Percentiles rank a stretch among this genome's conserved stretches.
Conservation (phyloP, 2,329 filamentous ascomycete species). For the Huntiella bhutanensis region DNA sequence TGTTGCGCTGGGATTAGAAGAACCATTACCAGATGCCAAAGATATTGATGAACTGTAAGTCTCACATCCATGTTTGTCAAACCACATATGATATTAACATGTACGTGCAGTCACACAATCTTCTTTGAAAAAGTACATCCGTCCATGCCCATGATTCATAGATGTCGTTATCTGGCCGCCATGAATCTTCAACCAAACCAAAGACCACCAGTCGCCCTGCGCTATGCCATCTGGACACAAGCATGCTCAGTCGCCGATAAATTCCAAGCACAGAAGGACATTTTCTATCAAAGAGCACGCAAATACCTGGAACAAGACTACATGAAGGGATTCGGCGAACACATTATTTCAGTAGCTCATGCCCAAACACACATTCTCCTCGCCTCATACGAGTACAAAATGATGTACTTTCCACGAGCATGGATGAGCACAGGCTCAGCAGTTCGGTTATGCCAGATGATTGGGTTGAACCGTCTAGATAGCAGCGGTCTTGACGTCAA, state of each 20-base stretch:
- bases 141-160: slow-evolving; percentile 75
- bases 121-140: slow-evolving; percentile 86
- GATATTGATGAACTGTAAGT: slow-evolving; percentile 62
- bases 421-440: slow-evolving; percentile 83
- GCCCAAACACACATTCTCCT: slow-evolving; percentile 71
- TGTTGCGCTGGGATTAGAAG: slow-evolving; percentile 39
- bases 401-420: slow-evolving; percentile 90
- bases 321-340: slow-evolving; percentile 80
- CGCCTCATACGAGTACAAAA: slow-evolving; percentile 79
- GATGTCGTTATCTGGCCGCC: slow-evolving; percentile 66
- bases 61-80: neutral
- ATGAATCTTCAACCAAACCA: slow-evolving; percentile 78
- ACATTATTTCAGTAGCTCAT: slow-evolving; percentile 69
- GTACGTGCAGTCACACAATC: slow-evolving; percentile 43
- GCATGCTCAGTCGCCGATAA: slow-evolving; percentile 75
- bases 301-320: slow-evolving; percentile 85
- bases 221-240: slow-evolving; percentile 92
- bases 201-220: slow-evolving; percentile 68
- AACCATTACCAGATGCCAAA: slow-evolving; percentile 38
- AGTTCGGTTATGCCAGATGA: slow-evolving; percentile 73
- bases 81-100: neutral
- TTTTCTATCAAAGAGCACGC: slow-evolving; percentile 76
- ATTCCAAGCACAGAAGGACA: slow-evolving; percentile 57
- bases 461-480: slow-evolving; percentile 76
- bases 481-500: slow-evolving; percentile 74